Conservation (phyloP, 345 rosid species). For the Gossypium bickii region DNA sequence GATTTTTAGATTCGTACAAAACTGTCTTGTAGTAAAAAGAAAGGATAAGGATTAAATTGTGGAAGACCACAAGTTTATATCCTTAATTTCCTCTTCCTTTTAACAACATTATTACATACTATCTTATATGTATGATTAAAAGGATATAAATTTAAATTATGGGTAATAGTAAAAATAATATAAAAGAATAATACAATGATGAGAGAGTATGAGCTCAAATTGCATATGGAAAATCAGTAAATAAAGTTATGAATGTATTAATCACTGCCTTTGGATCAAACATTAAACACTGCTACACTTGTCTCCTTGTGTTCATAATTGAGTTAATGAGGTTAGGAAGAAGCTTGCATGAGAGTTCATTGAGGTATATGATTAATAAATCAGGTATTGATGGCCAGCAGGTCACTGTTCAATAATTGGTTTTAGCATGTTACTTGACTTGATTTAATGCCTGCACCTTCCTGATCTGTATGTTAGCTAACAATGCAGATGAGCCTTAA, state of each 20-base stretch:
- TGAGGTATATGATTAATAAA: too few species aligned
- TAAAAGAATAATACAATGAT: background rate
- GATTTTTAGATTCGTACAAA: too few species aligned
- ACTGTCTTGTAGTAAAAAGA: too few species aligned
- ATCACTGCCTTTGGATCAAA: slow-evolving; percentile 8
- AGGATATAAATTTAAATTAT: too few species aligned
- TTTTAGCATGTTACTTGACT: slow-evolving; percentile 6
- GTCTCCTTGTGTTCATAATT: slow-evolving; percentile 5
- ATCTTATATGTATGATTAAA: too few species aligned
- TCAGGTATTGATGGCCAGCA: slow-evolving; percentile 12
- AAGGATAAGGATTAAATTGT: too few species aligned
- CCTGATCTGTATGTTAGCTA: background rate
- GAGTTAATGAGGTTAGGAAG: slow-evolving; percentile 1
- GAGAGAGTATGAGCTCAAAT: background rate
- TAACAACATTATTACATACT: too few species aligned
- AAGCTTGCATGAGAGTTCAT: slow-evolving; percentile 15
- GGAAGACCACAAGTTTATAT: too few species aligned
- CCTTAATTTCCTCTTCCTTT: too few species aligned
- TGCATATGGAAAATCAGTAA: background rate
- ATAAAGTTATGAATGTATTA: background rate
- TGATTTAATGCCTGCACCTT: background rate
- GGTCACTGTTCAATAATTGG: background rate
- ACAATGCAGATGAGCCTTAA: background rate
- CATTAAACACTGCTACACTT: slow-evolving; percentile 13
- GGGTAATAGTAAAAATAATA: too few species aligned